Conservation (phyloP, 306 rosid species). For the Rosa chinensis region DNA sequence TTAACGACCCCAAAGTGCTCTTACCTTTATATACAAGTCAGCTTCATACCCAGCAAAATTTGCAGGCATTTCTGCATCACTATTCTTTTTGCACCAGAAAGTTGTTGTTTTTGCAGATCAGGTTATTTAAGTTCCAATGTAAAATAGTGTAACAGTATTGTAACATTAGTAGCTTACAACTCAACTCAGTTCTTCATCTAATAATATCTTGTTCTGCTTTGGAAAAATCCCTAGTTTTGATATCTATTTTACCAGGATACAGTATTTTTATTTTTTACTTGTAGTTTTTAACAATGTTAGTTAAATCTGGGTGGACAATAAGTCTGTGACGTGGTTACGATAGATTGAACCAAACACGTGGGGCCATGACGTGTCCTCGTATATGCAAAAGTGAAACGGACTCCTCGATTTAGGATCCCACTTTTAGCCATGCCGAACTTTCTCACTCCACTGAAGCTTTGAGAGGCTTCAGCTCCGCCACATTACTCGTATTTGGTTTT, state of each 20-base stretch:
- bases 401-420: background rate
- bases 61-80: slow-evolving; percentile 24
- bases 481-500: background rate
- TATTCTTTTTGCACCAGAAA: slow-evolving; percentile 16
- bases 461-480: slow-evolving; percentile 11
- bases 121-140: background rate
- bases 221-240: background rate
- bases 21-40: background rate
- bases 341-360: background rate
- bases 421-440: background rate
- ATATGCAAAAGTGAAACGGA: background rate
- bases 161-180: background rate
- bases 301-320: background rate
- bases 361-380: background rate
- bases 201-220: background rate
- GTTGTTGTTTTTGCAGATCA: background rate
- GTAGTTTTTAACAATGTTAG: background rate
- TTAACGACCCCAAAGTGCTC: background rate
- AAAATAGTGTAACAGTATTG: slow-evolving; percentile 12
- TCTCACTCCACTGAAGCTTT: background rate
- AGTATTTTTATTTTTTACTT: background rate
- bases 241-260: background rate
- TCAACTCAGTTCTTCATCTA: background rate
- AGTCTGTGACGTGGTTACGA: background rate
- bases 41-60: slow-evolving; percentile 6